Evolutionary conservation across 1,139 yeast genomes (phyloP).

Genomic region (Pichia cactophila): DNA sequence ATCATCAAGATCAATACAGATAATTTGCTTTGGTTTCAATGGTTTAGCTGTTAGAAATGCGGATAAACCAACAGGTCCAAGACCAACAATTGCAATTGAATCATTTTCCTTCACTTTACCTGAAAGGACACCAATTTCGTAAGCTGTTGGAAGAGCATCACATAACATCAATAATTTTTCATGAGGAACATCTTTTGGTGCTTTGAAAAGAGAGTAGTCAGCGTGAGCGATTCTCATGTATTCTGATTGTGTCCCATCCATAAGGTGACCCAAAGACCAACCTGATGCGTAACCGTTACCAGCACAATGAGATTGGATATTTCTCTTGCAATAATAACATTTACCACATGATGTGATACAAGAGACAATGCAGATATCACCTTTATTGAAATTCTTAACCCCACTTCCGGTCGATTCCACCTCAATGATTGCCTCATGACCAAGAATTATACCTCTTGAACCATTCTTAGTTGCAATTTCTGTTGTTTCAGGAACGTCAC

Average conservation of each 20-base stretch:
- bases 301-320: constrained; percentile 36
- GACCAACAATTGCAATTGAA: constrained; percentile 40
- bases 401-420: constrained; percentile 33
- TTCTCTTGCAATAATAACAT: constrained; percentile 42
- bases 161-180: constrained; percentile 36
- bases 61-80: constrained; percentile 43
- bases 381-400: constrained; percentile 32
- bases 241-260: constrained; percentile 40
- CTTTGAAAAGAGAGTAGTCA: constrained; percentile 30
- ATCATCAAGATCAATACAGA: constrained; percentile 38
- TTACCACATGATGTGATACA: constrained; percentile 44
- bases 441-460: constrained; percentile 29
- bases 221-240: constrained; percentile 39
- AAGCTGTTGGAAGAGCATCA: constrained; percentile 41
- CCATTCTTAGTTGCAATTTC: constrained; percentile 21
- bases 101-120: constrained; percentile 36
- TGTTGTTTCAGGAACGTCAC: constrained; percentile 43
- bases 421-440: constrained; percentile 48
- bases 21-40: constrained; percentile 31
- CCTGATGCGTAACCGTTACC: constrained; percentile 32
- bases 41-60: constrained; percentile 34
- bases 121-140: constrained; percentile 37
- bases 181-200: constrained; percentile 30
- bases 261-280: constrained; percentile 38
- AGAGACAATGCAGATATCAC: constrained; percentile 41